Conservation (phyloP, 441 rosid species). For the Theobroma grandiflorum region DNA sequence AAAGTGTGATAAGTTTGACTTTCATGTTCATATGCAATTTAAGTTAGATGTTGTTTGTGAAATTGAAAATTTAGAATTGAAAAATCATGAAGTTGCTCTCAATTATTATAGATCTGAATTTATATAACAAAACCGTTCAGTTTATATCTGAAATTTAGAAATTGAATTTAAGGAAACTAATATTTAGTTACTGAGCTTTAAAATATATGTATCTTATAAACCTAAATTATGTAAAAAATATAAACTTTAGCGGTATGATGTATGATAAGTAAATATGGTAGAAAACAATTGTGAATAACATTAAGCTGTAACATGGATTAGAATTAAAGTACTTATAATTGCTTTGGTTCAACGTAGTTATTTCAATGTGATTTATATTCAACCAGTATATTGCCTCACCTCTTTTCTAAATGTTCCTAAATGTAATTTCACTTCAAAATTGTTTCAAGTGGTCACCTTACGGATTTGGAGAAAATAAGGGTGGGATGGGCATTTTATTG, state of each 20-base stretch:
- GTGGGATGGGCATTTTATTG: not conserved
- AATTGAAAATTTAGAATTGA: not conserved
- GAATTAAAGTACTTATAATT: not conserved
- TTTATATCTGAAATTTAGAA: slow-evolving; percentile 12
- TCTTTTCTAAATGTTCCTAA: not conserved
- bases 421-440: not conserved
- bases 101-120: slow-evolving; percentile 5
- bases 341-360: not conserved
- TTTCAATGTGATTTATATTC: not conserved
- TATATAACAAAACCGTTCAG: not conserved
- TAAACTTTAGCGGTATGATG: not conserved
- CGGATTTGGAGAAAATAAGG: not conserved
- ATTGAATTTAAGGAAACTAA: slow-evolving; percentile 8
- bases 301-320: slow-evolving; percentile 10
- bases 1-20: not conserved
- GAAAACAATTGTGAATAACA: slow-evolving; percentile 6
- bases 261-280: not conserved
- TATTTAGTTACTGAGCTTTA: not conserved
- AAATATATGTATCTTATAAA: not conserved
- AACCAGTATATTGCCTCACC: not conserved
- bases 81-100: not conserved
- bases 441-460: slow-evolving; percentile 7
- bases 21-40: not conserved
- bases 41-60: not conserved
- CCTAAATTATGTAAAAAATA: not conserved